Evolutionary conservation across 1,139 yeast species (phyloP).

Genomic region (Taphrina communis): DNA sequence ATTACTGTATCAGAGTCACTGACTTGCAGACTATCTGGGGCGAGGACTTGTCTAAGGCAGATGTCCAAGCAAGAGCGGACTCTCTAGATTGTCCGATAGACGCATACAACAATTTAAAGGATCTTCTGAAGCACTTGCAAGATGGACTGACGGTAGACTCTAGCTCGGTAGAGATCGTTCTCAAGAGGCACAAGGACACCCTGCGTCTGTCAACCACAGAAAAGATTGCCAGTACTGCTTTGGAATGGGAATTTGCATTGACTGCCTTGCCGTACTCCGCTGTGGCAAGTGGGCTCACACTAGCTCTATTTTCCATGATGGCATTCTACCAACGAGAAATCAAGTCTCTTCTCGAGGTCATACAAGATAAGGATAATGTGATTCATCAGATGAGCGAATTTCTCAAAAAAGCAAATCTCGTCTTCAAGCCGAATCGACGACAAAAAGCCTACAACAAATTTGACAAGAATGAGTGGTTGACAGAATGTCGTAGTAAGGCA

Average conservation of each 20-base stretch:
- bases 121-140: constrained; percentile 17
- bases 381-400: constrained; percentile 27
- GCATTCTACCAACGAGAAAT: constrained; percentile 27
- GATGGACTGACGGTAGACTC: constrained; percentile 1
- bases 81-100: constrained; percentile 21
- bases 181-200: not conserved
- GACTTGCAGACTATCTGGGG: constrained; percentile 36
- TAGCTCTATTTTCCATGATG: constrained; percentile 30
- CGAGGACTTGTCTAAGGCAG: constrained; percentile 12
- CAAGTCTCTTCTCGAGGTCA: constrained; percentile 5
- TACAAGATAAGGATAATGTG: constrained; percentile 30
- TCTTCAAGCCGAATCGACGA: constrained; percentile 28
- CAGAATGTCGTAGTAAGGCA: constrained; percentile 8
- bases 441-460: constrained; percentile 14
- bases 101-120: constrained; percentile 13
- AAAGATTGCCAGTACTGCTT: constrained; percentile 1
- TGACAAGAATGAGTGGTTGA: constrained; percentile 13
- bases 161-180: not conserved
- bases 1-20: constrained; percentile 28
- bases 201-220: constrained; percentile 6
- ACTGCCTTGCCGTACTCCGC: constrained; percentile 16
- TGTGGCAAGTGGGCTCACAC: constrained; percentile 20
- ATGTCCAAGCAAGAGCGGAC: constrained; percentile 11
- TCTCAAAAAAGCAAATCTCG: constrained; percentile 10
- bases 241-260: constrained; percentile 19